Base-by-base conservation (phyloP, 495 filamentous ascomycete genomes). In the Bathelium albidoporum region DNA sequence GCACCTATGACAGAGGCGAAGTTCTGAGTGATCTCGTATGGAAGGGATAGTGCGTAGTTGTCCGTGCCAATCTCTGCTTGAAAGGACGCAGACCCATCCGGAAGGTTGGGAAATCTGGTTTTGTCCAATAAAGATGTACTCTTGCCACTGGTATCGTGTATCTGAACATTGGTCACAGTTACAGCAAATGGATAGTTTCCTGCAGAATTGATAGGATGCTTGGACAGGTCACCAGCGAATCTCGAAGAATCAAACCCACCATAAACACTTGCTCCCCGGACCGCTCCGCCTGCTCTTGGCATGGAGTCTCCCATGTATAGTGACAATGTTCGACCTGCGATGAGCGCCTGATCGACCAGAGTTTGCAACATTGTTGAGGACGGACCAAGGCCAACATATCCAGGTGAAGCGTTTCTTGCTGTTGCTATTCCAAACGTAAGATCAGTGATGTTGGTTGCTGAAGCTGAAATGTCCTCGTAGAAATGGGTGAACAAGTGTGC, bases 161-260 rank as follows among this genome's bases (percentile, higher is more conserved):
- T 61, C 55, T 68, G 32, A 43, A 74, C 68, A 66, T 74, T 71
- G 20, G 65, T 64, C 59, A 74, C 69, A 16, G n/a, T 62, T 2
- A 74, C 65, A 3, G 59, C 58, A 52, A 74, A 60, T 2, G 69
- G 69, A 53, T 70, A 65, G n/a, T 41, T 7, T 12, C 59, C 34
- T 1, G 29, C 18, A 20, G 39, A 36, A 16, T 64, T 59, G 64
- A 74, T 71, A n/a, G 49, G 20, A 64, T 71, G 70, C n/a, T 61
- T 62, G 49, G 66, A 62, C 0, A 67, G 53, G 0, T 18, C 9
- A 2, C 68, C 71, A 0, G 62, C 66, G 58, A 74, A 74, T 32
- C 72, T 67, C n/a, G 69, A 71, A 5, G 66, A 49, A 53, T 74
- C 72, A 62, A 67, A 73, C 24, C 72, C 72, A n/a, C 72, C 72